Evolutionary conservation across 2,329 filamentous ascomycete genomes (phyloP).

Genomic region (Aciculosporium take): DNA sequence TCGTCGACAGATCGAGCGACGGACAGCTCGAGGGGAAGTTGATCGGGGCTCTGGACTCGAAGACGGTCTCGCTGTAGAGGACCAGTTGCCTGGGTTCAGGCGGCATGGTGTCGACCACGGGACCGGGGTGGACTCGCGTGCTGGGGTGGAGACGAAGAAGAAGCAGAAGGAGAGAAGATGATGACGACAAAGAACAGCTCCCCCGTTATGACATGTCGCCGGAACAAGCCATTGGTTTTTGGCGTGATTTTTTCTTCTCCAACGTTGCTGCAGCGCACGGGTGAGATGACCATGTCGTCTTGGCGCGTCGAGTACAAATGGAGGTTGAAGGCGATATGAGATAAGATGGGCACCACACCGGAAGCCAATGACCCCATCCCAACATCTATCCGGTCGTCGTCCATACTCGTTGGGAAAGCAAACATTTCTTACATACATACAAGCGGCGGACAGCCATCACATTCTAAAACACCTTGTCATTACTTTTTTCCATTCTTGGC

Average conservation of each 20-base stretch:
- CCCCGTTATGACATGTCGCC: neutral
- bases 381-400: no score
- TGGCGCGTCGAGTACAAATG: neutral
- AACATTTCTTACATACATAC: no score
- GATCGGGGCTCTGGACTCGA: constrained; percentile 39
- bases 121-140: neutral
- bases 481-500: neutral
- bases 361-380: no score
- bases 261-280: neutral
- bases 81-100: constrained; percentile 22
- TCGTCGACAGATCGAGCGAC: constrained; percentile 67
- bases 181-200: neutral
- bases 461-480: neutral
- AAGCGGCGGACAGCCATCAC: no score
- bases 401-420: no score
- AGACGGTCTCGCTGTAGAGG: constrained; percentile 41
- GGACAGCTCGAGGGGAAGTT: constrained; percentile 63
- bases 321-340: no score
- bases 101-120: constrained; percentile 11
- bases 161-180: neutral
- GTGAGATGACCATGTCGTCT: neutral
- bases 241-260: neutral
- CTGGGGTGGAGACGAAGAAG: neutral
- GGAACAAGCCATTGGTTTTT: neutral
- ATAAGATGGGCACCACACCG: no score